Base-by-base conservation (phyloP, 257 asterid genomes). In the Rauvolfia tetraphylla region DNA sequence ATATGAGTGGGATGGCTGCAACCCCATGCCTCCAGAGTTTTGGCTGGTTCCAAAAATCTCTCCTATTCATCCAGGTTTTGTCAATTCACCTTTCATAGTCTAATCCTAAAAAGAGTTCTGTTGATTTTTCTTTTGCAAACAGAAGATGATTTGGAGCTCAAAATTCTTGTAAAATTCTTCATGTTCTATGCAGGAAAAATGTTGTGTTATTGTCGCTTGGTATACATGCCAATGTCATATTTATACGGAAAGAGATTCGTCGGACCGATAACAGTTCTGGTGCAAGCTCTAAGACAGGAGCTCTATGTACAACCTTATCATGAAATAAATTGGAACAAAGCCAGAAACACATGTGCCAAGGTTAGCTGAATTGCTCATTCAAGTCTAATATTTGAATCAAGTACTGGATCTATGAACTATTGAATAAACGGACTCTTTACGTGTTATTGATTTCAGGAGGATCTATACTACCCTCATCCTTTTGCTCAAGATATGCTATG, bases 151-250 rank as follows among this genome's bases (percentile, higher is more conserved):
- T 7, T 39, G 46, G 48, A 57, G 3, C 17, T 29, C 15, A 22
- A 56, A 56, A 34, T 29, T 71, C 23, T 41, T 71, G 22, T 71
- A 23, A 1, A 74, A 70, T 57, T 33, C 34, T 57, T n/a, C n/a
- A n/a, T n/a, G n/a, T n/a, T n/a, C n/a, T 68, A 58, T 78, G 69
- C 80, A 88, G 92, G 86, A 31, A 85, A 84, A 18, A 85, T 90
- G 87, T 54, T 75, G 83, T 87, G 89, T 39, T 85, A 88, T 23
- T 84, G 84, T 72, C 85, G 92, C 12, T 39, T 86, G 80, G 89
- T 81, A 4, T 90, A 89, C 78, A 76, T 88, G 82, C 93, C 96
- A 9, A 87, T 90, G 95, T 90, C 92, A 5, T 90, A 86, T 74
- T 71, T 89, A 51, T 89, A 89, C 59, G 90, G 94, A 0, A 89